Conservation (phyloP, 768 basidiomycete genomes). For the Terana coerulea region DNA sequence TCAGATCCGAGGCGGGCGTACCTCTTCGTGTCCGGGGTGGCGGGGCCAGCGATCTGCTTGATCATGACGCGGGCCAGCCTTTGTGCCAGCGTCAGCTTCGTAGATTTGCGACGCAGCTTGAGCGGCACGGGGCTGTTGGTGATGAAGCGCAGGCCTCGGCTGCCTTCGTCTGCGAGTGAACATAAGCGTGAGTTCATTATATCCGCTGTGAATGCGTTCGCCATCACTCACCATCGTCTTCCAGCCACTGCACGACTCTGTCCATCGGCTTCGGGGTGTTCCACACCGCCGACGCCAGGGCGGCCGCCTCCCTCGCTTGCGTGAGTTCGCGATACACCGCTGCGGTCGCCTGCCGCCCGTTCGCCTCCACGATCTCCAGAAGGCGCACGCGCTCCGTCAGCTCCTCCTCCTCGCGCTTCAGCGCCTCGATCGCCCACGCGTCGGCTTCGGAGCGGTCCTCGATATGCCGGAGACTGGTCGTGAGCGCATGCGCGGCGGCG, state of each 20-base stretch:
- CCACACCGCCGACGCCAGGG: not conserved
- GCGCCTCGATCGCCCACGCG: constrained; percentile 3
- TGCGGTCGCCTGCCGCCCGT: constrained; percentile 12
- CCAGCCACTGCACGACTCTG: too few relatives aligned
- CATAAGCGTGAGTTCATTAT: not conserved
- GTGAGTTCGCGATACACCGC: constrained; percentile 9
- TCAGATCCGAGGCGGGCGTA: not conserved
- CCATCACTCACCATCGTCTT: too few relatives aligned
- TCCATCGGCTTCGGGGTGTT: too few relatives aligned
- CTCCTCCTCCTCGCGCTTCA: constrained; percentile 6
- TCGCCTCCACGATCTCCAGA: constrained; percentile 15
- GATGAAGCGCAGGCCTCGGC: not conserved
- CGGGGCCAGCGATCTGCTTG: not conserved
- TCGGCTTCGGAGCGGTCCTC: constrained; percentile 11
- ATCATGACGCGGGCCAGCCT: too few relatives aligned
- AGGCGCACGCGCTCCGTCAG: constrained; percentile 11
- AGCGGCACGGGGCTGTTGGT: not conserved
- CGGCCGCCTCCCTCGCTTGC: not conserved
- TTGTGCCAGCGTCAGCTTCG: too few relatives aligned
- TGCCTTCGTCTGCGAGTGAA: not conserved
- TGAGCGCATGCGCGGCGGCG: not conserved
- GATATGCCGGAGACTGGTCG: constrained; percentile 7
- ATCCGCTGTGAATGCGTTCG: not conserved
- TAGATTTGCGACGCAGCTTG: not conserved
- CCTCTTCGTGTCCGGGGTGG: not conserved